Evolutionary conservation across 2,329 filamentous ascomycete species (phyloP), one percentile per base, ranked within the genome.

Genomic region (Xylaria sp.): DNA sequence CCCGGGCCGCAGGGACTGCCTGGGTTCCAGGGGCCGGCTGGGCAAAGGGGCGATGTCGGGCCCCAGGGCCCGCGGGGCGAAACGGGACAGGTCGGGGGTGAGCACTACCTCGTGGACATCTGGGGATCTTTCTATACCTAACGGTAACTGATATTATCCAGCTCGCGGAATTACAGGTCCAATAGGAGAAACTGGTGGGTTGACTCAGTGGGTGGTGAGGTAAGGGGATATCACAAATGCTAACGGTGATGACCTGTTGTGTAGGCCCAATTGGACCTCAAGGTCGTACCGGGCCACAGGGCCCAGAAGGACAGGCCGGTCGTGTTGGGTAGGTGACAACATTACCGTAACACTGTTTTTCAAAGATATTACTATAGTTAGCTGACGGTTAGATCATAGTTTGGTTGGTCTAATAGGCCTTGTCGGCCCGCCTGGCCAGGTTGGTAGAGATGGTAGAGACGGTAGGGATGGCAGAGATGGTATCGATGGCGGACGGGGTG

Each of bases 381-480:
- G 25, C 59, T 60, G 9, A 63, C 46, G 9, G 18, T 39, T 4
- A 56, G n/a, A 45, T 8, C 8, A 36, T 34, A 65, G 66, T 34
- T 32, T 30, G 4, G 32, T 39, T 20, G 64, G 64, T 46, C 53
- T 30, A 32, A 43, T 7, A 43, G 60, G 65, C 23, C 36, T 30
- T 4, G 7, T 8, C n/a, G 63, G 64, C 10, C 36, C 36, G 7
- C 2, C 10, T 32, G 64, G 64, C 2, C 25, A 12, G 34, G 67
- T 8, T 25, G 70, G 70, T 8, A 53, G 62, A 3, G 69, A 71
- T 20, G 68, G 68, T 12, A 39, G 43, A 6, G 55, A 63, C n/a
- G 68, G 65, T 2, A 46, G n/a, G 10, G 59, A 67, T 18, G 69
- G 68, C 1, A 34, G 32, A 9, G 50, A 58, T 36, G 52, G 66